Conservation (phyloP, 257 asterid species). For the Petrea volubilis region DNA sequence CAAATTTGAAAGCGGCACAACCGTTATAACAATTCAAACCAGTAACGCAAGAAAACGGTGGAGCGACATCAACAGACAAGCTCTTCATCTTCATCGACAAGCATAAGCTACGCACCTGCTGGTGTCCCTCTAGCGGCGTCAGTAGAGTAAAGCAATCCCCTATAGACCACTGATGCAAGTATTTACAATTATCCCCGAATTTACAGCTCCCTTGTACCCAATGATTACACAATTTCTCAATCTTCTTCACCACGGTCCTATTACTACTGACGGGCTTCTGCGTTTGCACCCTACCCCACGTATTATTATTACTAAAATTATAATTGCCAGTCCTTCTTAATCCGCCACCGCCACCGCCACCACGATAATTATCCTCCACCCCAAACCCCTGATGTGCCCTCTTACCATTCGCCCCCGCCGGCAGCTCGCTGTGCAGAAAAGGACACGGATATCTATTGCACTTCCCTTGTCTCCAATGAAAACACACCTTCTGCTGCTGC, state of each 20-base stretch:
- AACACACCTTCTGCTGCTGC: conserved; percentile 71
- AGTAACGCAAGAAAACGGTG: background rate
- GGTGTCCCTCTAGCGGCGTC: conserved; percentile 88
- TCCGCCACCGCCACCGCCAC: conserved; percentile 59
- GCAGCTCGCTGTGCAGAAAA: conserved; percentile 69
- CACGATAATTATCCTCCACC: conserved; percentile 51
- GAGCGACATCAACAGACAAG: conserved; percentile 9
- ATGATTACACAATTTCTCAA: conserved; percentile 62
- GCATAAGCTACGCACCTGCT: conserved; percentile 48
- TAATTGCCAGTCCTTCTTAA: conserved; percentile 62
- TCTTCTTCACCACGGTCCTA: conserved; percentile 47
- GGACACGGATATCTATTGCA: conserved; percentile 78
- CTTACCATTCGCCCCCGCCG: conserved; percentile 55
- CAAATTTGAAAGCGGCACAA: background rate
- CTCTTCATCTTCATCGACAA: conserved; percentile 11
- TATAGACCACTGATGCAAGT: conserved; percentile 85
- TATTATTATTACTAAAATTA: conserved; percentile 54
- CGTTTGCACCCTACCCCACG: conserved; percentile 63
- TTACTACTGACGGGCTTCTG: conserved; percentile 37
- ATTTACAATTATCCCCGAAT: conserved; percentile 72
- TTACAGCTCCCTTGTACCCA: conserved; percentile 82
- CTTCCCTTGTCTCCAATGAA: conserved; percentile 83
- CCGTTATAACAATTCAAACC: conserved; percentile 4
- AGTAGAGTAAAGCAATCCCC: conserved; percentile 72
- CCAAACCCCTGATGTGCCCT: conserved; percentile 72